Evolutionary conservation across 192 early-diverging fungal species (phyloP), one percentile per base, ranked within the genome.

Genomic region (Spizellomyces sp.): DNA sequence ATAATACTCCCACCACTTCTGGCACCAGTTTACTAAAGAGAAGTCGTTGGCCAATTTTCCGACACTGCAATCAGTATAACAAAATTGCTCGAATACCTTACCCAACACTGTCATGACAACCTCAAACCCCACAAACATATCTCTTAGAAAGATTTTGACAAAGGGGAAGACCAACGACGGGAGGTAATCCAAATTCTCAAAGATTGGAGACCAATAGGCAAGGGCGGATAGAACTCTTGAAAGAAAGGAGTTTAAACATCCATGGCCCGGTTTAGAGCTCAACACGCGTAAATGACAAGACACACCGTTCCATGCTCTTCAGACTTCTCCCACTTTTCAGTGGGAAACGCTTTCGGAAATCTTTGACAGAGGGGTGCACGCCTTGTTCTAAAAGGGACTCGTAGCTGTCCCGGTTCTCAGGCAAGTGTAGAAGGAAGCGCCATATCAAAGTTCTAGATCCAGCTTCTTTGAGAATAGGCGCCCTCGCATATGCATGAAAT

Each of bases 1-100:
- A 74, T 83, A 84, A 52, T 87, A 88, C 17, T 88, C 86, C 87
- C 87, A 88, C 87, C 87, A 88, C 54, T 88, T 88, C 71, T 88
- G 85, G 59, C 86, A 88, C 81, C 82, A 88, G 63, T 88, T 88
- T 4, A 78, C 83, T 85, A 64, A 48, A 69, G 67, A 59, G 67
- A n/a, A 41, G 60, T 62, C 5, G n/a, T 41, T 22, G 60, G 0
- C n/a, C 45, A 54, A 19, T 71, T 9, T 62, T 8, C 55, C 5
- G 54, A 58, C 8, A 43, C 9, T 17, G 14, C 58, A 3, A 36
- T 36, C 27, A 36, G 27, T 36, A 36, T 36, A 36, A 36, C 63
- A 12, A 78, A 52, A 65, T 14, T 54, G 43, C 71, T 36, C 27
- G 27, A 36, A 9, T 48, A 62, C 27, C 71, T 73, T 65, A 87